Conservation (phyloP, 257 asterid genomes). For the Ligustrum vulgare region DNA sequence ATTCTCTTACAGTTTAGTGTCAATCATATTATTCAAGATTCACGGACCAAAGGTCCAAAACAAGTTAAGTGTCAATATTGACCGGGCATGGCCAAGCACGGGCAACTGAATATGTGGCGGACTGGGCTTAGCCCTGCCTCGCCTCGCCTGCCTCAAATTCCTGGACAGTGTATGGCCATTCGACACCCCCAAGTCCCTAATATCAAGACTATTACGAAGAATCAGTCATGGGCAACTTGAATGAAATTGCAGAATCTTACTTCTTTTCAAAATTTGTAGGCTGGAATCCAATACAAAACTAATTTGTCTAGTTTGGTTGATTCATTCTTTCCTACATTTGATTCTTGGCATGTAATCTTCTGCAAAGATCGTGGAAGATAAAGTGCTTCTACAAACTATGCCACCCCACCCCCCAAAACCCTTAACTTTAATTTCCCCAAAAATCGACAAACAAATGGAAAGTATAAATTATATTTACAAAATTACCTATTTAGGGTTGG, state of each 20-base stretch:
- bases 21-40: conserved; percentile 7
- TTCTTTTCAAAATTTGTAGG: background rate
- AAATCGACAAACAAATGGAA: background rate
- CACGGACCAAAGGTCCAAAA: no score
- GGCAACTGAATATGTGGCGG: no score
- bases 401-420: background rate
- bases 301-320: background rate
- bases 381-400: background rate
- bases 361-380: conserved; percentile 1
- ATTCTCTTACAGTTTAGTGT: background rate
- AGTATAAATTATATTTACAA: background rate
- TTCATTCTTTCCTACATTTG: background rate
- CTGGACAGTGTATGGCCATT: no score
- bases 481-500: background rate
- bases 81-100: background rate
- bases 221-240: conserved; percentile 19
- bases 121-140: no score
- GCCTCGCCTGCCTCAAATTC: no score
- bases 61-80: background rate
- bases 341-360: conserved; percentile 4
- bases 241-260: conserved; percentile 16
- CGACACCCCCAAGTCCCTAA: background rate
- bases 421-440: background rate
- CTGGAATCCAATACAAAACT: background rate
- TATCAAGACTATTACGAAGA: background rate